Evolutionary conservation across 257 asterid genomes (phyloP), one percentile per base, ranked within the genome.

Genomic region (Solanum clarkiae): DNA sequence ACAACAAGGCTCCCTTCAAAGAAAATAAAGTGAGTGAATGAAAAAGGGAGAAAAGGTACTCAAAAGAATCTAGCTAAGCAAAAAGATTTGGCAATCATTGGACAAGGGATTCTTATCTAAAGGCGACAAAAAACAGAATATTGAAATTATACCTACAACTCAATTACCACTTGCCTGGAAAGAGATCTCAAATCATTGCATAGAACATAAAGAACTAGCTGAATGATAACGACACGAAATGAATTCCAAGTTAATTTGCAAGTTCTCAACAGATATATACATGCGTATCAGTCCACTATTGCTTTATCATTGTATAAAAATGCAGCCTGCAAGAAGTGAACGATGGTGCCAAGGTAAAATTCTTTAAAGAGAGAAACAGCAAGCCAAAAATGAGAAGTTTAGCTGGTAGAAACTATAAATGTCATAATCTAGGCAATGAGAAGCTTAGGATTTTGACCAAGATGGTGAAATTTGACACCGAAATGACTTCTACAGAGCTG

Each of bases 1-100:
- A 45, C 49, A 9, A 7, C 49, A 45, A 45, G 49, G 54, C 54
- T 10, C 15, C 54, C 13, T 49, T 49, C 54, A 80, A 51, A 71
- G 80, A 81, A 85, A 87, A 87, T 87, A 89, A 89, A 89, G 90
- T 84, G 65, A 54, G 84, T 54, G 85, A 59, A 84, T 54, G 84
- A 47, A 83, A 36, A 62, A 70, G 45, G 84, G 57, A 83, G 81
- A 55, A 60, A 74, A 84, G 45, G 72, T 53, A 75, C 83, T 71
- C 44, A 66, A 80, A 84, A 71, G 88, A 88, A 87, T 89, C 89
- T 49, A 51, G 62, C 68, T 57, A 59, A 84, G 74, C 51, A 77
- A 11, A 44, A 59, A 57, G 59, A 45, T 55, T 88, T 82, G 80
- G 70, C 26, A 22, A 42, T 42, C 82, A 77, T 44, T 80, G 72